phyloP scores from a whole-genome alignment of 164 flowering plant species.

The Dillenia turbinata region DNA sequence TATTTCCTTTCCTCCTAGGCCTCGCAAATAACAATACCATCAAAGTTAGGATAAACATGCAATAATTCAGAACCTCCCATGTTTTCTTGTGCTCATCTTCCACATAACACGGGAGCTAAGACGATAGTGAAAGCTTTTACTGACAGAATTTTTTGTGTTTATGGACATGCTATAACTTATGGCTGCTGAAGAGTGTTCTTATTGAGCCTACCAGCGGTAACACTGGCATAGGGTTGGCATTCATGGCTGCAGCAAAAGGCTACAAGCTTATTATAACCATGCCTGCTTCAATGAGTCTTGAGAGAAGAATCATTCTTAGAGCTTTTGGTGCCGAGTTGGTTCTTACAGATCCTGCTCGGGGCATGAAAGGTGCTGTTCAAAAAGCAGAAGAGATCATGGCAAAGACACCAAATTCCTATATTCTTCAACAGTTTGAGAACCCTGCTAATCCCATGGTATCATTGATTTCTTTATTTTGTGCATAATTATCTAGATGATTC shows the following conservation, averaged over 20 bases:
- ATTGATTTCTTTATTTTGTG: too few relatives aligned
- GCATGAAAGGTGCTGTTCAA: conserved; percentile 25
- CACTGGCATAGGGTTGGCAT: conserved; percentile 34
- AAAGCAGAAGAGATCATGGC: conserved; percentile 32
- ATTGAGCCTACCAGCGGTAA: conserved; percentile 37
- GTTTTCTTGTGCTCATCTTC: too few relatives aligned
- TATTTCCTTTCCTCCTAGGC: too few relatives aligned
- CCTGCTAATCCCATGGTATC: conserved; percentile 42
- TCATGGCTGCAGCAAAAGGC: conserved; percentile 33
- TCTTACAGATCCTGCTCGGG: conserved; percentile 33
- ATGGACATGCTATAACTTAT: background rate
- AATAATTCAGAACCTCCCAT: too few relatives aligned
- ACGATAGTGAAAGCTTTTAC: too few relatives aligned
- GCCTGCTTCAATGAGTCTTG: conserved; percentile 37
- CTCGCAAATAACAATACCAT: too few relatives aligned
- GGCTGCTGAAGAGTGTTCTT: conserved; percentile 22
- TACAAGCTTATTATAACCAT: conserved; percentile 35
- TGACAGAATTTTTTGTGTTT: background rate
- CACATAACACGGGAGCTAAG: too few relatives aligned
- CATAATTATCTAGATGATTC: background rate
- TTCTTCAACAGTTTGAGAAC: conserved; percentile 34
- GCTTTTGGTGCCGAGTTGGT: conserved; percentile 40
- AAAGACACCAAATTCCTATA: conserved; percentile 31
- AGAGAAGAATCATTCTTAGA: conserved; percentile 29
- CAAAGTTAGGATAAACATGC: too few relatives aligned